Percentiles rank a stretch among this genome's conserved stretches.
These are phyloP conservation scores for Tuber aestivum DNA, from an alignment of 495 filamentous ascomycete species.

Conservation along the genomic window DNA sequence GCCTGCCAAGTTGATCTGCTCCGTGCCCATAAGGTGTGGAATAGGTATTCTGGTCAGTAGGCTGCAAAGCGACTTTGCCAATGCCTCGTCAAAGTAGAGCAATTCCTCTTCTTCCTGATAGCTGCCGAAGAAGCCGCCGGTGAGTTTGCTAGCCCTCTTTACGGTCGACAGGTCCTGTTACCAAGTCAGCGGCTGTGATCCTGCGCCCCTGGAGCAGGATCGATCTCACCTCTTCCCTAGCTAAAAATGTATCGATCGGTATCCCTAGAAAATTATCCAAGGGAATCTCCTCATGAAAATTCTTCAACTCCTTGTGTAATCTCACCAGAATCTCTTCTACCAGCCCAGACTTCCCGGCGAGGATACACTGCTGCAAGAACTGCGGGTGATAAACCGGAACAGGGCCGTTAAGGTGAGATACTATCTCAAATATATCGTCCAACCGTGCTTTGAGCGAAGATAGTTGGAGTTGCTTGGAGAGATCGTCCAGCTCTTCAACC, in stretches of 20 bases:
- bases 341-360: constrained; percentile 66
- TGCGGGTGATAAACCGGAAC: constrained; percentile 92
- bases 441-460: constrained; percentile 42
- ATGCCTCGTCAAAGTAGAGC: constrained; percentile 61
- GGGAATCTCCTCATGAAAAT: constrained; percentile 71
- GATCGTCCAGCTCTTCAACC: constrained; percentile 58
- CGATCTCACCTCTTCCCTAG: constrained; percentile 48
- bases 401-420: constrained; percentile 76
- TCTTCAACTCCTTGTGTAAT: constrained; percentile 74
- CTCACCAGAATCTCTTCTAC: constrained; percentile 70
- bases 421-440: constrained; percentile 70
- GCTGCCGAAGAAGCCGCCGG: constrained; percentile 53
- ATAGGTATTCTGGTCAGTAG: constrained; percentile 66
- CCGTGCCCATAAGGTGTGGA: constrained; percentile 77
- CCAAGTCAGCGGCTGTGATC: constrained; percentile 40
- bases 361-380: constrained; percentile 80
- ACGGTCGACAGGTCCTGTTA: constrained; percentile 44
- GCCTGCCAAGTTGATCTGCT: constrained; percentile 81
- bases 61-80: constrained; percentile 67
- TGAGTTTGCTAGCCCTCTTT: constrained; percentile 51
- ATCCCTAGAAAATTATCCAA: constrained; percentile 76
- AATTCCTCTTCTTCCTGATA: constrained; percentile 33
- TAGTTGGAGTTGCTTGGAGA: constrained; percentile 43
- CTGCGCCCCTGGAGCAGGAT: background rate
- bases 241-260: constrained; percentile 58